Conservation (phyloP, 2,329 filamentous ascomycete genomes). For the Penicillium sp. region DNA sequence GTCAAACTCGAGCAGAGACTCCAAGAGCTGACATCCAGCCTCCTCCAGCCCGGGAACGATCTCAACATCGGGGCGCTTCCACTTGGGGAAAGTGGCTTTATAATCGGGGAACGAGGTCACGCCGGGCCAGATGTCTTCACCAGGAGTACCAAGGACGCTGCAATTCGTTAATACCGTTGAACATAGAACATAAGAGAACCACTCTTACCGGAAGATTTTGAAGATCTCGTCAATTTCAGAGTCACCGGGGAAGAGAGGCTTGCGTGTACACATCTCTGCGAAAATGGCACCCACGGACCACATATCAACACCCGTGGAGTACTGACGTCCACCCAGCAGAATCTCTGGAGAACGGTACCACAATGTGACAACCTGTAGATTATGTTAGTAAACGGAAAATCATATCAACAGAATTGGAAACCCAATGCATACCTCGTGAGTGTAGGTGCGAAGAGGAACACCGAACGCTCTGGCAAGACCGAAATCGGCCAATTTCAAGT, state of each 20-base stretch:
- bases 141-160: slow-evolving; percentile 76
- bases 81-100: slow-evolving; percentile 89
- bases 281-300: slow-evolving; percentile 95
- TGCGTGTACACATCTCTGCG: slow-evolving; percentile 92
- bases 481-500: slow-evolving; percentile 88
- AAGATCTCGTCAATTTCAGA: slow-evolving; percentile 94
- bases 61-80: slow-evolving; percentile 67
- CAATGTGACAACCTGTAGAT: slow-evolving; percentile 71
- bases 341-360: slow-evolving; percentile 94
- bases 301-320: slow-evolving; percentile 93
- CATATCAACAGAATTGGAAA: not conserved
- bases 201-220: slow-evolving; percentile 79
- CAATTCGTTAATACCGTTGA: slow-evolving; percentile 5
- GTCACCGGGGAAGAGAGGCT: slow-evolving; percentile 87
- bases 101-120: slow-evolving; percentile 95
- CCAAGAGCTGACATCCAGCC: slow-evolving; percentile 50
- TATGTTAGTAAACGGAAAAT: slow-evolving; percentile 8
- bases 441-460: slow-evolving; percentile 86
- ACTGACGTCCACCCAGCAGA: slow-evolving; percentile 83
- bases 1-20: slow-evolving; percentile 77
- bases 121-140: slow-evolving; percentile 79
- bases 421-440: slow-evolving; percentile 64
- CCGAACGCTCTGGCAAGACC: slow-evolving; percentile 86
- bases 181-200: not conserved
- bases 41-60: slow-evolving; percentile 74